These are phyloP conservation scores for Lentinula novae-zelandiae DNA, from an alignment of 1,284 basidiomycete species.

Conservation along the genomic window DNA sequence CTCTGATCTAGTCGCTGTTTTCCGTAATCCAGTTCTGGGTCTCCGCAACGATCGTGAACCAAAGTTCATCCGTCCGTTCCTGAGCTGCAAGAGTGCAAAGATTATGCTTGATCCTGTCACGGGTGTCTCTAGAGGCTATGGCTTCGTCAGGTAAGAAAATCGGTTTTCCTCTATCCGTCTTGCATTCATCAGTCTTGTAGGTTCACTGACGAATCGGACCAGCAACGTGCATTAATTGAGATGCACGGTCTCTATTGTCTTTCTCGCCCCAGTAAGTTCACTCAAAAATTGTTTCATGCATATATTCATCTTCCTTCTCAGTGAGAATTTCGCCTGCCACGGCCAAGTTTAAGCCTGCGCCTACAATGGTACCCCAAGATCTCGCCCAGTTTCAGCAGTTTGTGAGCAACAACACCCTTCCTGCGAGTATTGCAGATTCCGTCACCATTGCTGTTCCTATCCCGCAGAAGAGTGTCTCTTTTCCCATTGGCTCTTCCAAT, in stretches of 20 bases:
- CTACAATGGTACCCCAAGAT: constrained; percentile 29
- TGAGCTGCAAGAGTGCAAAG: constrained; percentile 89
- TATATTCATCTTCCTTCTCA: constrained; percentile 32
- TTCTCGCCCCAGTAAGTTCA: constrained; percentile 72
- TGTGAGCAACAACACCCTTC: neutral
- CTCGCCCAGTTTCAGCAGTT: constrained; percentile 5
- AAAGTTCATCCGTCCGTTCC: constrained; percentile 81
- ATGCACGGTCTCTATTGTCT: constrained; percentile 88
- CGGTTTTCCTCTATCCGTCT: neutral
- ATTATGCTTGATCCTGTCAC: constrained; percentile 90
- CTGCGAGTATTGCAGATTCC: constrained; percentile 23
- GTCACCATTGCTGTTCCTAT: constrained; percentile 47
- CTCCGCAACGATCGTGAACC: constrained; percentile 77
- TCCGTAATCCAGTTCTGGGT: constrained; percentile 79
- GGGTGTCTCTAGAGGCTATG: constrained; percentile 86
- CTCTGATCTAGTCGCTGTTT: constrained; percentile 85
- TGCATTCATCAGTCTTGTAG: constrained; percentile 31
- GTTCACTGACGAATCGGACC: constrained; percentile 84
- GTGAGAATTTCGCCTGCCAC: constrained; percentile 90
- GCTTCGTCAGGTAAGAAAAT: constrained; percentile 73
- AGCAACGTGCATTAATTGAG: constrained; percentile 83
- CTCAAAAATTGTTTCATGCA: constrained; percentile 17
- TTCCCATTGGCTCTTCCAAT: constrained; percentile 46
- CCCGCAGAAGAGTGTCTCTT: constrained; percentile 54
- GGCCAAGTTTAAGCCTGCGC: constrained; percentile 73